Evolutionary conservation across 257 asterid genomes (phyloP), one percentile per base, ranked within the genome.

Genomic region (Solanum pennellii): DNA sequence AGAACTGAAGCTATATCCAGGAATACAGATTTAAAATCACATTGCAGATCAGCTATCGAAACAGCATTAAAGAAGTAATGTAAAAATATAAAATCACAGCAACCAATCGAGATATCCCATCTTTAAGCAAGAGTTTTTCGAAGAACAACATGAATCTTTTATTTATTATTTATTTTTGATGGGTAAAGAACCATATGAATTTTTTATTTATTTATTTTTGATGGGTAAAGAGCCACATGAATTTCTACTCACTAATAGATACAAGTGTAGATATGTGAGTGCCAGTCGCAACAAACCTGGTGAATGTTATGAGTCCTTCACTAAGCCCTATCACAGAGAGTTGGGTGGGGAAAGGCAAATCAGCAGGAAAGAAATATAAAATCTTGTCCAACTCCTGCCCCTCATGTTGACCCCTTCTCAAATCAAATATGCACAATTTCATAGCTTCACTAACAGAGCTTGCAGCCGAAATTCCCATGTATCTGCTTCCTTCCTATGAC

Each of bases 331-430:
- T 95, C 49, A 97, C 98, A 4, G 99, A 97, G 47, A 96, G 98
- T 90, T 96, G 99, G 21, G 89, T 88, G 14, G 98, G 87, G 60
- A 96, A 89, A 76, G 99, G 94, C 71, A 95, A 87, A 93, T 95
- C 98, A 37, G 93, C 89, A 60, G 99, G 99, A 91, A 93, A 93
- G 92, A 97, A 97, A 88, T 93, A 97, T 83, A 97, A 94, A 90
- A 97, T 96, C 93, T 97, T 97, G 86, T 97, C 99, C 90, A 95
- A 89, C 91, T 97, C 99, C 92, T 95, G 97, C 80, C 99, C 99
- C 92, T 97, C 99, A 79, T 93, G 92, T 86, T 97, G 99, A 37
- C 99, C 99, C 92, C 99, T 97, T 91, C 94, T 93, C 91, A 97
- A 91, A 94, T 97, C 99, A 89, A 96, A 97, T 56, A 94, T 94